Base-by-base conservation (phyloP, 805 yeast species). In the Yamadazyma ubonensis region DNA sequence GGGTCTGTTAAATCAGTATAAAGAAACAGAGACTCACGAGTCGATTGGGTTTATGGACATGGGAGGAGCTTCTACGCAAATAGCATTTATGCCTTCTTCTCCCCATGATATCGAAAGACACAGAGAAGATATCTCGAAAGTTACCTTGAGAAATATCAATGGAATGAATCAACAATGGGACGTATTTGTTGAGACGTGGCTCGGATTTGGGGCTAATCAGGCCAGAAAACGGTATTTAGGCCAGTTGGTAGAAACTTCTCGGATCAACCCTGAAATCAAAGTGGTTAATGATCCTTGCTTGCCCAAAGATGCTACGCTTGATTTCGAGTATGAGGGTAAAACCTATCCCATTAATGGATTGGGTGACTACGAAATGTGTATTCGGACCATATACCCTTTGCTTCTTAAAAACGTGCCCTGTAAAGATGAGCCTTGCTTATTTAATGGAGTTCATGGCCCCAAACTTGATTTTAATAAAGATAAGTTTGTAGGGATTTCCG, bases 51-150 rank as follows among this genome's bases (percentile, higher is more conserved):
- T 93, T 52, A 84, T 93, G 91, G 99, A 93, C 60, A 93, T 93
- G 99, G 99, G 99, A 11, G 99, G 99, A 10, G 99, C 99, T 0
- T 88, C 96, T 2, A 88, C 96, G 0, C 99, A 93, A 57, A 78
- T 93, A 16, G 96, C 98, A 6, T 93, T 90, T 71, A 89, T 86
- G 6, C 97, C 97, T 0, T 74, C 80, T 3, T 71, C 74, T 29
- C 46, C 53, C 3, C 67, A 73, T n/a, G 89, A 70, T 48, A 62
- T 77, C 39, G 64, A 68, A 42, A 59, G 58, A 17, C 67, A 67
- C 49, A 53, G 64, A 41, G 48, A 54, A 35, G 61, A 57, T 32
- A 58, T 67, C 42, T 54, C 48, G 20, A 72, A 70, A 2, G 76
- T 93, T 2, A 69, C 73, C 11, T 63, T 93, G 42, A 74, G 89